These are phyloP conservation scores for Exophiala alcalophila DNA, from an alignment of 2,329 filamentous ascomycete genomes.

Conservation along the genomic window DNA sequence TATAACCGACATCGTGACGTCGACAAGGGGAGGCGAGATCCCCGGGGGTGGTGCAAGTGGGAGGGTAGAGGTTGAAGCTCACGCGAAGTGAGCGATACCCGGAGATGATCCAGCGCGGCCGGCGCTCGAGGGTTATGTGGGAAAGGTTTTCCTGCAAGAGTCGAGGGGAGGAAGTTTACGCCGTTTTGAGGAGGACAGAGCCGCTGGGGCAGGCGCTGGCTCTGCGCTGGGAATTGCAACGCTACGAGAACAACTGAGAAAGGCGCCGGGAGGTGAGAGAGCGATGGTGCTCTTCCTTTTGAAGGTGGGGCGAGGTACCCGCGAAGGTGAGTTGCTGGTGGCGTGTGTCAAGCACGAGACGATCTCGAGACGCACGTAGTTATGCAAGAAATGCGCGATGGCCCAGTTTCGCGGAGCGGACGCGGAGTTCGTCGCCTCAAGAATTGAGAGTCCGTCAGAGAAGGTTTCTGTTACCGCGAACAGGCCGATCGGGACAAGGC, in stretches of 20 bases:
- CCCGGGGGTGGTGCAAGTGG: slow-evolving; percentile 2
- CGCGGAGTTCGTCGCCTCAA: slow-evolving; percentile 8
- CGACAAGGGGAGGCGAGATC: background rate
- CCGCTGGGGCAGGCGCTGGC: background rate
- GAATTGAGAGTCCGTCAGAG: background rate
- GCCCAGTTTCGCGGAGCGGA: background rate
- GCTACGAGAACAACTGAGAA: background rate
- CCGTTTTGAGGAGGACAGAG: slow-evolving; percentile 2
- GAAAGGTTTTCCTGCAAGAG: background rate
- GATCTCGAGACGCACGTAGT: slow-evolving; percentile 10
- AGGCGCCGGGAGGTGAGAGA: background rate
- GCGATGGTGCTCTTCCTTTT: background rate
- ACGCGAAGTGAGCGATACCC: slow-evolving; percentile 16
- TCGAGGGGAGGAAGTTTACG: slow-evolving; percentile 1
- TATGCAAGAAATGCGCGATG: slow-evolving; percentile 2
- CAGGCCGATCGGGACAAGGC: background rate
- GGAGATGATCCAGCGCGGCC: slow-evolving; percentile 11
- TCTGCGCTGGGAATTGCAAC: background rate
- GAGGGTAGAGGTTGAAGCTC: slow-evolving; percentile 1
- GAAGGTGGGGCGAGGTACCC: slow-evolving; percentile 3
- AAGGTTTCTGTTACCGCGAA: too few relatives aligned
- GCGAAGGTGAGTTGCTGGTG: background rate
- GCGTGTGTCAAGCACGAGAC: slow-evolving; percentile 7
- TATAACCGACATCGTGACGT: slow-evolving; percentile 19
- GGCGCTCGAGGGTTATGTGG: background rate